These are phyloP conservation scores for Epithemia pelagica DNA, from an alignment of 108 stramenopile species.

Conservation along the genomic window DNA sequence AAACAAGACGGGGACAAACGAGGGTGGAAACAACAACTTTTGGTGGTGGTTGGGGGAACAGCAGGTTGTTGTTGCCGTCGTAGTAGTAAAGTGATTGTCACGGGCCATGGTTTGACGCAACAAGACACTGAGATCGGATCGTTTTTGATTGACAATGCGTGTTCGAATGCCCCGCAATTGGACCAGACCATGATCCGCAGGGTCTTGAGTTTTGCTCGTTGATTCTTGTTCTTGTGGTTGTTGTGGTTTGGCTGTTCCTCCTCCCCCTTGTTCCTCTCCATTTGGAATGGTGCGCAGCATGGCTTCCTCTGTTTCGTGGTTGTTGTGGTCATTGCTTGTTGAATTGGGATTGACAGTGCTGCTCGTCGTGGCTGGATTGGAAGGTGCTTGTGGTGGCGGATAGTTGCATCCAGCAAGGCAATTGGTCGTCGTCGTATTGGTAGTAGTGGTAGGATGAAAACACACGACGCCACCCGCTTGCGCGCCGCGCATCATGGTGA, in stretches of 20 bases:
- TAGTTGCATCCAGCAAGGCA: no score
- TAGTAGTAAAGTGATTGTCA: slow-evolving; percentile 6
- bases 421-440: not conserved
- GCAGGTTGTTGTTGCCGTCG: not conserved
- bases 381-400: no score
- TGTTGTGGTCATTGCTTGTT: not conserved
- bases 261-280: not conserved
- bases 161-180: slow-evolving; percentile 46
- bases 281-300: not conserved
- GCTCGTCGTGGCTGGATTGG: not conserved
- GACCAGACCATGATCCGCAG: not conserved
- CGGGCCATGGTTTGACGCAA: slow-evolving; percentile 34
- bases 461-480: slow-evolving; percentile 76
- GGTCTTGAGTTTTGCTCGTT: not conserved
- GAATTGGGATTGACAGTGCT: not conserved
- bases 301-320: not conserved
- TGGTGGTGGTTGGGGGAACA: not conserved
- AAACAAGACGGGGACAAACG: slow-evolving; percentile 17
- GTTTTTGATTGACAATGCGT: slow-evolving; percentile 76
- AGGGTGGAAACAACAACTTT: not conserved
- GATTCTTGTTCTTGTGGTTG: not conserved
- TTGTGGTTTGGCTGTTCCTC: not conserved
- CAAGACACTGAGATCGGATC: slow-evolving; percentile 53
- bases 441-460: slow-evolving; percentile 13
- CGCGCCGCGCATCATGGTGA: slow-evolving; percentile 86